phyloP scores from a whole-genome alignment of 2,329 filamentous ascomycete species.

The Anthostomella pinea region DNA sequence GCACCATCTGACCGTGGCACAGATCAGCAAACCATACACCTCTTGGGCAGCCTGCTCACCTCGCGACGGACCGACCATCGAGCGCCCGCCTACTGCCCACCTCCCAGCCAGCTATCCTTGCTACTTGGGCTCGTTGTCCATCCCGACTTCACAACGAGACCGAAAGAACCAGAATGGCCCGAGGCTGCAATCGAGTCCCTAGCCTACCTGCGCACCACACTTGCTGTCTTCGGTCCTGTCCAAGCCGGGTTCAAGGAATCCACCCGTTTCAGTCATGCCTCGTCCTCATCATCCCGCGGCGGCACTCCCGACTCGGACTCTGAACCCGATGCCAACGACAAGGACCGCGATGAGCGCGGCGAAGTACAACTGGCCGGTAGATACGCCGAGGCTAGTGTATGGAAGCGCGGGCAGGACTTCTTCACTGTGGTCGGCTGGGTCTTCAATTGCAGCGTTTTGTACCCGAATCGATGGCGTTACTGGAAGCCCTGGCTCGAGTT shows the following conservation, averaged over 20 bases:
- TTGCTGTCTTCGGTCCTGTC: conserved; percentile 64
- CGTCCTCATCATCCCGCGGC: conserved; percentile 27
- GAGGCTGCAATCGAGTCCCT: conserved; percentile 66
- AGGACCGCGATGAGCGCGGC: conserved; percentile 48
- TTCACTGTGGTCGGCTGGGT: conserved; percentile 90
- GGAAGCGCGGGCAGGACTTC: conserved; percentile 77
- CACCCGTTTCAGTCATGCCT: conserved; percentile 59
- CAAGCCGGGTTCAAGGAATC: conserved; percentile 68
- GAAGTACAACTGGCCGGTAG: conserved; percentile 53
- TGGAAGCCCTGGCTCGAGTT: conserved; percentile 81
- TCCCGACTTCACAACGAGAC: conserved; percentile 73
- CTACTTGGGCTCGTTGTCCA: conserved; percentile 81
- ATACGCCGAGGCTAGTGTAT: conserved; percentile 67
- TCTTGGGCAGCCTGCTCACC: conserved; percentile 63
- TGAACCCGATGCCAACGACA: conserved; percentile 50
- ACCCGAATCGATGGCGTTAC: conserved; percentile 72
- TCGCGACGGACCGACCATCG: conserved; percentile 38
- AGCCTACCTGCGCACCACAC: conserved; percentile 65
- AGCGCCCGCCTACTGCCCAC: conserved; percentile 59
- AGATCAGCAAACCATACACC: conserved; percentile 56
- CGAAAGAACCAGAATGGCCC: conserved; percentile 56
- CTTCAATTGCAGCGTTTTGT: conserved; percentile 78
- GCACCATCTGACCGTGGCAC: conserved; percentile 2
- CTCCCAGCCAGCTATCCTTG: conserved; percentile 70
- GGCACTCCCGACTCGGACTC: conserved; percentile 38